Conservation (phyloP, 257 asterid species). For the Nicotiana knightiana region DNA sequence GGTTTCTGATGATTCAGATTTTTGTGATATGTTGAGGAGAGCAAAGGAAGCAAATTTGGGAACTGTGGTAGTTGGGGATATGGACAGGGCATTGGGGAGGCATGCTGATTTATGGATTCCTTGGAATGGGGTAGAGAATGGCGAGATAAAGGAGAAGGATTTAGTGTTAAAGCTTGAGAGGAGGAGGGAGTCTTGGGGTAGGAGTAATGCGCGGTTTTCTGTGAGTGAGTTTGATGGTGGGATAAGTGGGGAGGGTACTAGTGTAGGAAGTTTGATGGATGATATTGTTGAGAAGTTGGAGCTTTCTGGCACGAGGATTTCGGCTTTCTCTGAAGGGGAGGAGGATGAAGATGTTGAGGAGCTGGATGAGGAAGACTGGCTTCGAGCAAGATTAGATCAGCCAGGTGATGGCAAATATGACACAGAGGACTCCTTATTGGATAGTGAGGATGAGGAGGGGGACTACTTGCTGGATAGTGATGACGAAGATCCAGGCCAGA, state of each 20-base stretch:
- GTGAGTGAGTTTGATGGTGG: constrained; percentile 62
- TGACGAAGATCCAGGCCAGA: constrained; percentile 28
- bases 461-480: constrained; percentile 47
- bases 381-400: constrained; percentile 9
- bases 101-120: constrained; percentile 87
- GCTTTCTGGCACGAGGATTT: constrained; percentile 33
- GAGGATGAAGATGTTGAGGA: constrained; percentile 38
- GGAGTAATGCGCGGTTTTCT: constrained; percentile 32
- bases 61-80: constrained; percentile 87
- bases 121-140: constrained; percentile 73
- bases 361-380: constrained; percentile 27
- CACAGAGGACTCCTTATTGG: neutral
- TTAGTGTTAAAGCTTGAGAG: constrained; percentile 41
- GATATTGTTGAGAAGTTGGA: constrained; percentile 35
- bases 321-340: constrained; percentile 76
- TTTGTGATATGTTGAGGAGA: constrained; percentile 72
- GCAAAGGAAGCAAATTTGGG: constrained; percentile 80
- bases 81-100: constrained; percentile 68
- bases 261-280: constrained; percentile 28
- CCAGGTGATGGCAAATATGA: constrained; percentile 6
- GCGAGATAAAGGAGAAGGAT: constrained; percentile 71
- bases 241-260: constrained; percentile 22
- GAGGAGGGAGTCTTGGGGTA: constrained; percentile 29
- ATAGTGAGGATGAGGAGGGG: constrained; percentile 32
- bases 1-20: constrained; percentile 85